These are phyloP conservation scores for Metarhizium sp. DNA, from an alignment of 2,329 filamentous ascomycete species.

Conservation along the genomic window DNA sequence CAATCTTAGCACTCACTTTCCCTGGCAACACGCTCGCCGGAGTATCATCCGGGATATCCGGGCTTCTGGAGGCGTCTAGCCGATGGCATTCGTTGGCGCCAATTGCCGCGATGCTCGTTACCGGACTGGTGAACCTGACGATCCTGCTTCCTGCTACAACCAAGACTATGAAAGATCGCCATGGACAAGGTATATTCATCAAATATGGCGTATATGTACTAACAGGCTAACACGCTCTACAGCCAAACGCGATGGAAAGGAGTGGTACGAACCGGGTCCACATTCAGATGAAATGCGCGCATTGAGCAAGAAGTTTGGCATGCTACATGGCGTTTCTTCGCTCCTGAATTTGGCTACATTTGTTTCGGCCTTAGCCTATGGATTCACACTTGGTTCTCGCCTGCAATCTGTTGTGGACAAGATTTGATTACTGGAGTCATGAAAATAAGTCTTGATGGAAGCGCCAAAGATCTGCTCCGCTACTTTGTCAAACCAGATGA, in stretches of 20 bases:
- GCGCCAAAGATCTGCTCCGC: neutral
- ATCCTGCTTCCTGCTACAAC: constrained; percentile 69
- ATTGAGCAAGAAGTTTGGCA: constrained; percentile 70
- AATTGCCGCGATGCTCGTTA: constrained; percentile 59
- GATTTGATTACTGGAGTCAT: neutral
- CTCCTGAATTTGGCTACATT: constrained; percentile 68
- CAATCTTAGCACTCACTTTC: constrained; percentile 69
- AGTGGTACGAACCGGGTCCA: constrained; percentile 67
- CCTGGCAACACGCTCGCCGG: constrained; percentile 50
- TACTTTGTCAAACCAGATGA: neutral
- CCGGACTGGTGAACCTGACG: constrained; percentile 59
- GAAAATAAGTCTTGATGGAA: neutral
- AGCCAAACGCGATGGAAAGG: constrained; percentile 86
- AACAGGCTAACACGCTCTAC: constrained; percentile 9
- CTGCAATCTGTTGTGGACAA: constrained; percentile 34
- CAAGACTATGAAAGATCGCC: constrained; percentile 63
- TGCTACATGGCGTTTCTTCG: constrained; percentile 73
- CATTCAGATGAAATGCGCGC: constrained; percentile 77
- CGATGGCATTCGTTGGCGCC: constrained; percentile 58
- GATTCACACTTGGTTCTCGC: constrained; percentile 59
- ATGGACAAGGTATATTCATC: constrained; percentile 59
- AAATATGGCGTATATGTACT: neutral
- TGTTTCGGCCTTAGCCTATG: constrained; percentile 65
- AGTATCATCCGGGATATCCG: constrained; percentile 37
- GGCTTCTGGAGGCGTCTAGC: constrained; percentile 51